Conservation (phyloP, 2,329 filamentous ascomycete genomes). For the Cladophialophora carrionii region DNA sequence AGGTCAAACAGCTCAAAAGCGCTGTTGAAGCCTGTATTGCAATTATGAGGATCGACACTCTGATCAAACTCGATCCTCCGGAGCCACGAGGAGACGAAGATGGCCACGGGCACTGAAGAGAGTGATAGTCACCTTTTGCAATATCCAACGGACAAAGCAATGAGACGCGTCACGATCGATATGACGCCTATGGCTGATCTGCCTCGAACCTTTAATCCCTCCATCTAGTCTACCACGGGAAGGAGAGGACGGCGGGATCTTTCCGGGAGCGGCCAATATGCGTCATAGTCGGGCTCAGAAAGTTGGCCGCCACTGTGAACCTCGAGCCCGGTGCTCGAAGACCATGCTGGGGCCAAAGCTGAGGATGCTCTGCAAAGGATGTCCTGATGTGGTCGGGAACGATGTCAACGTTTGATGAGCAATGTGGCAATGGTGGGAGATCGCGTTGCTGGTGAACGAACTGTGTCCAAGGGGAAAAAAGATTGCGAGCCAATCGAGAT, state of each 20-base stretch:
- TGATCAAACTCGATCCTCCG: slow-evolving; percentile 90
- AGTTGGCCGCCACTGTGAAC: neutral
- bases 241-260: neutral
- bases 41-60: slow-evolving; percentile 98
- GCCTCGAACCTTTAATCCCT: neutral
- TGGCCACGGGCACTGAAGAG: slow-evolving; percentile 60
- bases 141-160: neutral
- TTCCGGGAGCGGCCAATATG: neutral
- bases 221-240: too few species aligned
- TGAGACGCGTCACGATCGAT: neutral
- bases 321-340: neutral
- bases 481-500: neutral
- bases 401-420: neutral
- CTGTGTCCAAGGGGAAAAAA: neutral
- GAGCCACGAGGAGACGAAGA: slow-evolving; percentile 71
- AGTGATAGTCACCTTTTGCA: neutral
- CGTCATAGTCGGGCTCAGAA: neutral
- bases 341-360: neutral
- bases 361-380: neutral
- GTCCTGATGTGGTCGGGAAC: neutral
- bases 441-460: neutral
- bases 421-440: neutral
- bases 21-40: slow-evolving; percentile 98
- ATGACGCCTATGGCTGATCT: neutral
- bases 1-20: slow-evolving; percentile 96